Percentiles rank a stretch among this genome's conserved stretches.
Conservation (phyloP, 768 basidiomycete species). For the Filobasidium floriforme region DNA sequence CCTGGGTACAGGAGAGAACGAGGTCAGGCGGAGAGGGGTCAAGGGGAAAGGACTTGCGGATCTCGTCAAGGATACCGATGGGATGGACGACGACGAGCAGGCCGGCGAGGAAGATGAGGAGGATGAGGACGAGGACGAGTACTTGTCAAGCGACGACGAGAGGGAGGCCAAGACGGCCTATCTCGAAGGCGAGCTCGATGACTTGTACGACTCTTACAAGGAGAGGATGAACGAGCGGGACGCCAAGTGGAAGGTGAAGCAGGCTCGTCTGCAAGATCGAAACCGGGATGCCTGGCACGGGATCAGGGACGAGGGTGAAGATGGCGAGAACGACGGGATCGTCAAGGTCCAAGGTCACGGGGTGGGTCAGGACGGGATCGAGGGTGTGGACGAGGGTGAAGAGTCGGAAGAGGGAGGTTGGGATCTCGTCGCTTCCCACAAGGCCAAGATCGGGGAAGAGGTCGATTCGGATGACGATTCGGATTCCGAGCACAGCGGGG, state of each 20-base stretch:
- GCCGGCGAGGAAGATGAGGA: slow-evolving; percentile 48
- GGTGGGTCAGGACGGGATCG: slow-evolving; percentile 39
- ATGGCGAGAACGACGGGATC: slow-evolving; percentile 48
- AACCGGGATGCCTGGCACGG: slow-evolving; percentile 75
- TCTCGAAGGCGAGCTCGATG: slow-evolving; percentile 82
- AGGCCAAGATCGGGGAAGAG: slow-evolving; percentile 38
- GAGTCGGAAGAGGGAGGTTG: slow-evolving; percentile 48
- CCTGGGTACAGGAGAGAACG: slow-evolving; percentile 57
- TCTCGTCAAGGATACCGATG: slow-evolving; percentile 47
- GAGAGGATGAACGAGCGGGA: slow-evolving; percentile 72
- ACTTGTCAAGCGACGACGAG: slow-evolving; percentile 55
- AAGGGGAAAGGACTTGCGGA: slow-evolving; percentile 49
- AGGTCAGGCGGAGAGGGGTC: slow-evolving; percentile 46
- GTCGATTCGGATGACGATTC: slow-evolving; percentile 50
- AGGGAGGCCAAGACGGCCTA: slow-evolving; percentile 54
- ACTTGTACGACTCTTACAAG: slow-evolving; percentile 78
- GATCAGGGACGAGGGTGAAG: slow-evolving; percentile 47
- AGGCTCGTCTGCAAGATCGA: slow-evolving; percentile 64
- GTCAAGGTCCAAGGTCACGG: slow-evolving; percentile 49
- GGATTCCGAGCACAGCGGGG: slow-evolving; percentile 50
- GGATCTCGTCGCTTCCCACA: slow-evolving; percentile 40
- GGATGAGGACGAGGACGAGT: slow-evolving; percentile 49
- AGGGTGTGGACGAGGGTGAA: slow-evolving; percentile 53
- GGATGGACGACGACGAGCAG: slow-evolving; percentile 45
- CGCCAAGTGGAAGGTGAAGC: slow-evolving; percentile 75